Conservation (phyloP, 768 basidiomycete species). For the Auricularia sp. region DNA sequence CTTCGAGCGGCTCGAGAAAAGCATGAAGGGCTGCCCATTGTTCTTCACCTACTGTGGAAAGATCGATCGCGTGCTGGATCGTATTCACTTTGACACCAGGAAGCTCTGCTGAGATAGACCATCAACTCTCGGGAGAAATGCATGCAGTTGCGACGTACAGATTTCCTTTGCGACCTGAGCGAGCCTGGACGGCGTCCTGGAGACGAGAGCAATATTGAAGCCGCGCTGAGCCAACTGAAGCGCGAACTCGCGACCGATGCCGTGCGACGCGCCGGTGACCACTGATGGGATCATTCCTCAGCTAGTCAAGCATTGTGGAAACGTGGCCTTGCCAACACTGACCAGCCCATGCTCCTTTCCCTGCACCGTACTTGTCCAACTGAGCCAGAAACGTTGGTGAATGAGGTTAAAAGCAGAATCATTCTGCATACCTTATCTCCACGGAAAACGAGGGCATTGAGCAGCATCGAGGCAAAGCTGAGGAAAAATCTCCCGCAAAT, state of each 20-base stretch:
- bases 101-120: conserved; percentile 27
- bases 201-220: conserved; percentile 80
- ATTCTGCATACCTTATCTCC: conserved; percentile 51
- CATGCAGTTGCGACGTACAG: conserved; percentile 34
- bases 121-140: neutral
- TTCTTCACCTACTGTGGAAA: conserved; percentile 44
- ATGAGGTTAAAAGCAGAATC: neutral
- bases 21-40: conserved; percentile 42
- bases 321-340: conserved; percentile 5
- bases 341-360: conserved; percentile 84
- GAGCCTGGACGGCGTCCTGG: conserved; percentile 59
- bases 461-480: conserved; percentile 53
- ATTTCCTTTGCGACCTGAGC: conserved; percentile 62
- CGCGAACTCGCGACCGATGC: conserved; percentile 91
- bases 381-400: conserved; percentile 19
- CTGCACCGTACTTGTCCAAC: conserved; percentile 75
- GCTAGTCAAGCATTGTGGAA: no score
- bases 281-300: conserved; percentile 30
- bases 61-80: conserved; percentile 47
- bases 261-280: conserved; percentile 90
- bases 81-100: neutral
- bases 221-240: conserved; percentile 78
- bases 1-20: conserved; percentile 42
- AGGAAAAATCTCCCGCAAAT: conserved; percentile 43
- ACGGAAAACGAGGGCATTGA: conserved; percentile 63